These are phyloP conservation scores for Saccharomycopsis amapae DNA, from an alignment of 805 yeast species.

Conservation along the genomic window DNA sequence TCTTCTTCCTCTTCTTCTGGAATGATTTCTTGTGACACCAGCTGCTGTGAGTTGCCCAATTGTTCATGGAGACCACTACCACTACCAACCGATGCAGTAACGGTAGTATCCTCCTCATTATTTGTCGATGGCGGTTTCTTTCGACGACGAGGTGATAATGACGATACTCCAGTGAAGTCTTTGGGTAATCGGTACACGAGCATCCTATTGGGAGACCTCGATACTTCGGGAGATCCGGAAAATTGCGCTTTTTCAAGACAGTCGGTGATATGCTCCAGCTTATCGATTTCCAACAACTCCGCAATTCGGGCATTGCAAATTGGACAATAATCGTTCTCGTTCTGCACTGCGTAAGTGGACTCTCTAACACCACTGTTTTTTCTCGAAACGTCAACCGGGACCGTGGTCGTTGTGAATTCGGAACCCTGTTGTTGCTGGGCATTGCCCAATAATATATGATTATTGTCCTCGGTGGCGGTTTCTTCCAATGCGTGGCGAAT, in stretches of 20 bases:
- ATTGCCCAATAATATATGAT: too few species aligned
- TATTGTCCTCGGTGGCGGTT: background rate
- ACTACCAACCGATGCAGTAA: too few species aligned
- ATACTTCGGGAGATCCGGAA: conserved; percentile 53
- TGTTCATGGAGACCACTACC: conserved; percentile 5
- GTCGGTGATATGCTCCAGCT: conserved; percentile 60
- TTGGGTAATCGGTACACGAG: conserved; percentile 52
- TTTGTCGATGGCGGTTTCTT: too few species aligned
- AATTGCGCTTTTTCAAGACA: conserved; percentile 60
- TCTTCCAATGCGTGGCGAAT: conserved; percentile 36
- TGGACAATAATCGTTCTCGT: conserved; percentile 26
- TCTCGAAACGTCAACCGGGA: too few species aligned
- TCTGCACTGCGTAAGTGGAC: too few species aligned
- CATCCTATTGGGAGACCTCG: conserved; percentile 69
- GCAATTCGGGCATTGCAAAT: conserved; percentile 30
- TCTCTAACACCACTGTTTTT: too few species aligned
- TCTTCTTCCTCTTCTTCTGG: background rate
- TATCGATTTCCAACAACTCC: conserved; percentile 28
- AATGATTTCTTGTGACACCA: background rate
- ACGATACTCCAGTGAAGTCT: conserved; percentile 7
- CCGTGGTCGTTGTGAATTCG: too few species aligned
- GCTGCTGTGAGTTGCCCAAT: background rate
- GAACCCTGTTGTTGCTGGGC: too few species aligned
- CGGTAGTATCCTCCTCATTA: too few species aligned
- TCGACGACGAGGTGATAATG: too few species aligned